Percentiles rank a stretch among this genome's conserved stretches.
These are phyloP conservation scores for Verticillium albo-atrum DNA, from an alignment of 2,329 filamentous ascomycete species.

Conservation along the genomic window DNA sequence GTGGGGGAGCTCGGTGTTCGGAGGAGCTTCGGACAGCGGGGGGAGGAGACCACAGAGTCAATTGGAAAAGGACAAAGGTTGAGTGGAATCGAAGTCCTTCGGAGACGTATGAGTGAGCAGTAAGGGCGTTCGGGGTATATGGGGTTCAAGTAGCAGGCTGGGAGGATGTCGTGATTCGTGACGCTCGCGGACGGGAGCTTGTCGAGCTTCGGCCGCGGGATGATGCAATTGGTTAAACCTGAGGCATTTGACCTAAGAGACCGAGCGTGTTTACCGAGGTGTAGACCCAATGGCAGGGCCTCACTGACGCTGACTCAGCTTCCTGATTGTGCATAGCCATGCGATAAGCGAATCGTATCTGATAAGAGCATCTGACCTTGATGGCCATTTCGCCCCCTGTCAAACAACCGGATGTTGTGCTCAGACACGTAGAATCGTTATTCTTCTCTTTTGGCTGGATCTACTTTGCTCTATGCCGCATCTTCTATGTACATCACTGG, in stretches of 20 bases:
- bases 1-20: neutral
- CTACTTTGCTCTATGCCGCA: neutral
- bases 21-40: neutral
- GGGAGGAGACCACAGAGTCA: neutral
- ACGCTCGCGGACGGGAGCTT: neutral
- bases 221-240: slow-evolving; percentile 3
- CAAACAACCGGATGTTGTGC: too few relatives aligned
- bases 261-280: neutral
- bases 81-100: neutral
- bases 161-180: neutral
- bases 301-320: neutral
- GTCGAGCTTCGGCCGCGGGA: slow-evolving; percentile 2
- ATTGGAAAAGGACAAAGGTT: neutral
- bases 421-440: too few relatives aligned
- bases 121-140: neutral
- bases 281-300: neutral
- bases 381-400: neutral
- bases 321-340: neutral
- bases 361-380: neutral
- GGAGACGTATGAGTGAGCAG: neutral
- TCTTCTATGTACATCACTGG: neutral
- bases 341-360: neutral
- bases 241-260: neutral
- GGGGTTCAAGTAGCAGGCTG: neutral
- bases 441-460: neutral